phyloP scores from a whole-genome alignment of 441 rosid genomes.

The Dalechampia spathulata region DNA sequence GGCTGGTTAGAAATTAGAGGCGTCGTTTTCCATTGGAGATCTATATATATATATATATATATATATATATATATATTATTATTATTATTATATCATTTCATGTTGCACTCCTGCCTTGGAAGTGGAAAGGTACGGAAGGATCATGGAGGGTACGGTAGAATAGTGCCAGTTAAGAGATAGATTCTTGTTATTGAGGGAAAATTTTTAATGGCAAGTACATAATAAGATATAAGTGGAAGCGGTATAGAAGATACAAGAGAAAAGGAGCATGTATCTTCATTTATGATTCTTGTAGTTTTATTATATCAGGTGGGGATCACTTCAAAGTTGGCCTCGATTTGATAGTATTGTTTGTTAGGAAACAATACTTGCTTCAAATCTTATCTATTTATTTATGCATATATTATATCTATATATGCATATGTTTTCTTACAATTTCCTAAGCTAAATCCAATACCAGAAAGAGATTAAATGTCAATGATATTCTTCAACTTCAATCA shows the following conservation, averaged over 20 bases:
- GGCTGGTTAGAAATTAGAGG: background rate
- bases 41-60: background rate
- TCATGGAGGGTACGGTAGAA: constrained; percentile 11
- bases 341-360: background rate
- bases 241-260: background rate
- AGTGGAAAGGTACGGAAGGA: constrained; percentile 9
- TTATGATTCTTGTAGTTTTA: constrained; percentile 18
- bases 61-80: background rate
- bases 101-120: background rate
- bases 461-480: constrained; percentile 10
- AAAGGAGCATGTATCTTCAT: constrained; percentile 39
- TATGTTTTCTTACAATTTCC: no score
- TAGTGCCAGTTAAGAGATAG: constrained; percentile 10
- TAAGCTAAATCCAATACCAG: no score
- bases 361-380: background rate
- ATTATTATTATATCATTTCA: background rate
- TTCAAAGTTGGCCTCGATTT: background rate
- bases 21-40: background rate
- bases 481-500: background rate
- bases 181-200: background rate
- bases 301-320: constrained; percentile 25
- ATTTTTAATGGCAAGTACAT: background rate
- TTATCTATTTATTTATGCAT: no score
- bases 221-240: background rate
- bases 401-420: no score